Conservation (phyloP, 768 basidiomycete species). For the Neoboletus magnificus region DNA sequence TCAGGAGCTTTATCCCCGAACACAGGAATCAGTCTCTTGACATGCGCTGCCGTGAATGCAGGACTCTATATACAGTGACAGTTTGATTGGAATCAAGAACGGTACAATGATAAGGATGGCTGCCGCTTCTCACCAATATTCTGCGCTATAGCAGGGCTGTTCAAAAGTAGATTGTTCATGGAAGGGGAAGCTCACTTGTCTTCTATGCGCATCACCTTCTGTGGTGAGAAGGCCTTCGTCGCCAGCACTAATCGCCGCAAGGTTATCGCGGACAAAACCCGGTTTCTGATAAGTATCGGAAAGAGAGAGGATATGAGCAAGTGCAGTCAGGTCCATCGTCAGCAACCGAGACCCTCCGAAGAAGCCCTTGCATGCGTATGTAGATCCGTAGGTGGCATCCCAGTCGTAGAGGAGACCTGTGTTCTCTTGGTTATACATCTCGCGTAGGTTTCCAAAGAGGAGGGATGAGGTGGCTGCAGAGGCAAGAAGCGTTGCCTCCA, state of each 20-base stretch:
- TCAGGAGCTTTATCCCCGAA: conserved; percentile 57
- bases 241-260: conserved; percentile 51
- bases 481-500: conserved; percentile 46
- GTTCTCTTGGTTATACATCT: conserved; percentile 60
- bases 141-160: conserved; percentile 37
- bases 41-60: conserved; percentile 48
- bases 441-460: conserved; percentile 50
- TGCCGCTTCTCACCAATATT: conserved; percentile 42
- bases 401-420: conserved; percentile 45
- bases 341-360: conserved; percentile 51
- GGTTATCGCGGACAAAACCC: conserved; percentile 48
- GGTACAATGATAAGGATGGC: background rate
- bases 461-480: conserved; percentile 49
- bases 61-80: conserved; percentile 35
- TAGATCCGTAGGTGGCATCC: conserved; percentile 44
- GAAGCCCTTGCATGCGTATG: conserved; percentile 53
- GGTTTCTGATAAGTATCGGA: conserved; percentile 63
- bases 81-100: background rate
- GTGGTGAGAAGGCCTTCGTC: conserved; percentile 47
- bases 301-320: conserved; percentile 55
- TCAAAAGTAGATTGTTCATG: background rate
- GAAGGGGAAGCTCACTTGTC: conserved; percentile 38
- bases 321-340: conserved; percentile 55
- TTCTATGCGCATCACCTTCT: conserved; percentile 54
- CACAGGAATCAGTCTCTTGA: conserved; percentile 51